Conservation (phyloP, 768 basidiomycete genomes). For the Tylopilus balloui region DNA sequence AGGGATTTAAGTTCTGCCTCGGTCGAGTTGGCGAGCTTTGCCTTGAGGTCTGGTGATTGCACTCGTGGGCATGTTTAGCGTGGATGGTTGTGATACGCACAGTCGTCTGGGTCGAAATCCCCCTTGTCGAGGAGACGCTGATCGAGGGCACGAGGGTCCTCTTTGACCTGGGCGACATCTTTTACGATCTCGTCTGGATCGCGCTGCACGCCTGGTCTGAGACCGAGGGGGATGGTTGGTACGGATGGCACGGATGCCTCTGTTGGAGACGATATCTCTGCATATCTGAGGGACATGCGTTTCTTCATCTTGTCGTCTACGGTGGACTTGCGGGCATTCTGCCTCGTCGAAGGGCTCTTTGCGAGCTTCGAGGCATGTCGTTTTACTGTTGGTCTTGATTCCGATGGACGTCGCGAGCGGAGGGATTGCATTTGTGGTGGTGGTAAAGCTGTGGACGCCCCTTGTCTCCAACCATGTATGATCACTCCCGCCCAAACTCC, state of each 20-base stretch:
- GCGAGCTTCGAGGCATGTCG: slow-evolving; percentile 29
- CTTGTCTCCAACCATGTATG: slow-evolving; percentile 27
- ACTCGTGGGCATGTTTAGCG: not conserved
- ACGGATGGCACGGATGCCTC: slow-evolving; percentile 51
- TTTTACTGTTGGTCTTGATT: slow-evolving; percentile 35
- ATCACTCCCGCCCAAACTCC: slow-evolving; percentile 34
- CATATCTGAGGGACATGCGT: slow-evolving; percentile 93
- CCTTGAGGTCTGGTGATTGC: slow-evolving; percentile 56
- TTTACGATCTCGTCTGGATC: slow-evolving; percentile 49
- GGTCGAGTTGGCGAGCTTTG: slow-evolving; percentile 86
- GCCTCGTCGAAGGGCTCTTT: slow-evolving; percentile 27
- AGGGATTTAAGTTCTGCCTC: slow-evolving; percentile 74
- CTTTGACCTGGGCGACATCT: slow-evolving; percentile 35
- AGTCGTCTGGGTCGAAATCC: slow-evolving; percentile 83
- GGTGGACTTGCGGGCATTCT: slow-evolving; percentile 43
- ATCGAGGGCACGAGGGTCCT: slow-evolving; percentile 60
- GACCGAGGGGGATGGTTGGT: slow-evolving; percentile 49
- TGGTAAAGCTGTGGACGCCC: slow-evolving; percentile 11
- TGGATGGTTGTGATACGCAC: slow-evolving; percentile 43
- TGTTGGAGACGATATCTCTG: slow-evolving; percentile 74
- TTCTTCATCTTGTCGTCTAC: slow-evolving; percentile 93
- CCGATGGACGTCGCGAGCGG: slow-evolving; percentile 48
- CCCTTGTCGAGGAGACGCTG: slow-evolving; percentile 66
- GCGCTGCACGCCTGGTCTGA: slow-evolving; percentile 33
- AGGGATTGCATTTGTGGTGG: slow-evolving; percentile 50